Base-by-base conservation (phyloP, 78 protist genomes). In the Dictyostelium intermedium region DNA sequence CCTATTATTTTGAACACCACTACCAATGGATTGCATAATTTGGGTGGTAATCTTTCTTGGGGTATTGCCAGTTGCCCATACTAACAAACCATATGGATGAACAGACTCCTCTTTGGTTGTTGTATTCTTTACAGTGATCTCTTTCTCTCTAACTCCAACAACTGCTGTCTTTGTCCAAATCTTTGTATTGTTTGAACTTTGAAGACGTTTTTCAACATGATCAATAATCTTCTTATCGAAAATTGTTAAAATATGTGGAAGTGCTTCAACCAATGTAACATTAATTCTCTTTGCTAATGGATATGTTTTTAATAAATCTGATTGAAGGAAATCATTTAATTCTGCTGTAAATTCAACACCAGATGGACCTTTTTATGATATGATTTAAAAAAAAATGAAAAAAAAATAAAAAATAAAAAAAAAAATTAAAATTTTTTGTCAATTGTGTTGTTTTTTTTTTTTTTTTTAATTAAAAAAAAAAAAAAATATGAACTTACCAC, bases 321-420 rank as follows among this genome's bases (percentile, higher is more conserved):
- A 35, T 18, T 56, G 82, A 30, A 96, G 20, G 84, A 98, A 97
- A 73, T 98, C 99, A 45, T 72, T 50, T 11, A 98, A 83, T 72
- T 98, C 99, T 16, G 70, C 77, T 16, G 56, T 34, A 27, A 70
- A 78, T 50, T 98, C 98, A 45, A 94, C 97, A 14, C 98, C 97
- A 23, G 99, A 95, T 27, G 99, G 99, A 20, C 99, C 74, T 25
- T n/a, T n/a, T n/a, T n/a, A n/a, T n/a, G n/a, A n/a, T n/a, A n/a
- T n/a, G n/a, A n/a, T n/a, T n/a, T n/a, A n/a, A n/a, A n/a, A 20
- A 20, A 56, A 56, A 4, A 56, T 20, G 1, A 20, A 56, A 56
- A 56, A 20, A 56, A 20, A 56, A 20, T 14, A 56, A 56, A 56
- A 14, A 56, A 56, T 20, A 18, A 4, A 56, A 56, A 5, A 13